Base-by-base conservation (phyloP, 192 early-diverging fungal species). In the Phlyctochytrium bullatum region DNA sequence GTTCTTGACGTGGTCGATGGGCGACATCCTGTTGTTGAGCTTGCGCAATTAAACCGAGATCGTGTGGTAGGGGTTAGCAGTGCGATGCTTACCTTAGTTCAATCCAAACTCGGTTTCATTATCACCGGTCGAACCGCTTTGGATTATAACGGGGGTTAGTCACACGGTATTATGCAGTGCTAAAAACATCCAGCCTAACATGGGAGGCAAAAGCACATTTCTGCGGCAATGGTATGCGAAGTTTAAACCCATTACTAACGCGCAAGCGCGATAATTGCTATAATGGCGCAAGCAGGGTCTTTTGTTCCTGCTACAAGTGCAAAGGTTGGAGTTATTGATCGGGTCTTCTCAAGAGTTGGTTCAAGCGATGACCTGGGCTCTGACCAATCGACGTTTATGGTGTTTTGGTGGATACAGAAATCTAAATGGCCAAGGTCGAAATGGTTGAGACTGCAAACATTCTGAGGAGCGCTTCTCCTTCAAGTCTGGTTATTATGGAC, bases 321-420 rank as follows among this genome's bases (percentile, higher is more conserved):
- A 0, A 57, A 58, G 31, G 59, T 94, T 4, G 88, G 89, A 1
- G 65, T 94, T 4, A 64, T 92, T 4, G 90, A 94, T 57, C 83
- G 80, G 2, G 76, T 93, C 10, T 91, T 79, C 63, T 87, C 90
- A 0, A 71, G 92, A 2, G 88, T 92, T 71, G 90, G 91, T 0
- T 86, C 89, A 0, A 81, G 82, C 2, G 92, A 92, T 64, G 84
- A 90, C 40, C 75, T 92, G 20, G 71, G 84, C 28, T 72, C 64
- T 0, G 80, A 91, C 23, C 83, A 89, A 56, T 89, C 87, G 27
- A 93, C 92, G 1, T 92, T 93, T 64, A 88, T 90, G 86, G 86
- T 80, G 75, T 28, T 20, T 34, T 53, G 61, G 17, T 29, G n/a
- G 58, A 30, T 60, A 56, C 52, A 0, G 10, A 17, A 23, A 24